A percentile compares a stretch with the other conserved stretches of the same genome.
These are phyloP conservation scores for Hypoxylon crocopeplum DNA, from an alignment of 495 filamentous ascomycete species.

Conservation along the genomic window DNA sequence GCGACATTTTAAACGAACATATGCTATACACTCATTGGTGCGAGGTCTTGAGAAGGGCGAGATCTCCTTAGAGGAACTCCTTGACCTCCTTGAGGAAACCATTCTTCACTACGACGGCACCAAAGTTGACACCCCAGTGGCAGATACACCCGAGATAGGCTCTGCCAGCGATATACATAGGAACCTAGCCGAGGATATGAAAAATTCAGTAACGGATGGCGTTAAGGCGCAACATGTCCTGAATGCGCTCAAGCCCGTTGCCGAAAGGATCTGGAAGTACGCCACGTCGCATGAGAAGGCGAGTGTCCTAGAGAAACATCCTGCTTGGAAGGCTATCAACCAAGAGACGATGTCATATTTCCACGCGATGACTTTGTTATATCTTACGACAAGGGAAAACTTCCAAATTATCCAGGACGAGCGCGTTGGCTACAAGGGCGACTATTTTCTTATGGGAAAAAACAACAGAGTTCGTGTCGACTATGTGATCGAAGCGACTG, in stretches of 20 bases:
- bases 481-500: conserved; percentile 1
- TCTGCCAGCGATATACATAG: background rate
- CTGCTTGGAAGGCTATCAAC: background rate
- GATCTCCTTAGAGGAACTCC: background rate
- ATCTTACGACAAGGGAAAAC: background rate
- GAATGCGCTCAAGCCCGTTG: background rate
- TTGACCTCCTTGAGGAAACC: background rate
- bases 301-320: background rate
- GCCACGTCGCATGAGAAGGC: background rate
- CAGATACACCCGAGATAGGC: background rate
- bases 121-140: background rate
- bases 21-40: background rate
- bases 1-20: background rate
- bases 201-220: background rate
- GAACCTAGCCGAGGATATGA: background rate
- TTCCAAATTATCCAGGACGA: conserved; percentile 1
- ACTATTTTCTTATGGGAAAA: background rate
- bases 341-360: background rate
- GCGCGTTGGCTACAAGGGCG: background rate
- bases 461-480: background rate
- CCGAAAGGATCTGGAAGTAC: background rate
- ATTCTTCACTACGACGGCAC: background rate
- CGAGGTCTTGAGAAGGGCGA: background rate
- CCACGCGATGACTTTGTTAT: background rate
- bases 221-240: background rate